Evolutionary conservation across 352 stramenopile genomes (phyloP), one percentile per base, ranked within the genome.

Genomic region (Phytophthora foliorum): DNA sequence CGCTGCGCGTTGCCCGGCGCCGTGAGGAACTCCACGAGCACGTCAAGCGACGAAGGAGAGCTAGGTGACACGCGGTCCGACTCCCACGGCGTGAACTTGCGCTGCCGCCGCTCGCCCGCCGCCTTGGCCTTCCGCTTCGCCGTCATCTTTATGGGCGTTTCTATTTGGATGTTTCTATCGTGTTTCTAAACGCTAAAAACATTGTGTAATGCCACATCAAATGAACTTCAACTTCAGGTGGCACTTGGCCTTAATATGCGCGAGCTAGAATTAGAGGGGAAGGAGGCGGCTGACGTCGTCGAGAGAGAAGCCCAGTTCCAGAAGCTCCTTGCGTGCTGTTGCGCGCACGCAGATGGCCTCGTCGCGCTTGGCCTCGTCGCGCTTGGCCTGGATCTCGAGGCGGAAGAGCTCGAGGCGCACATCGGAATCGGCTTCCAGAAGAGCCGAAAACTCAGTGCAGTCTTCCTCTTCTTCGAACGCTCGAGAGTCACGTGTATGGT

Each of bases 311-410:
- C 74, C 77, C 10, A 78, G 36, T 14, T 81, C 72, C 44, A 85
- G 52, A 42, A 85, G 58, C 39, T 73, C 69, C 67, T 82, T 80
- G 21, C 77, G 63, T 19, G 71, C 60, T 34, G 70, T 75, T 32
- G 70, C 55, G 19, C 67, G 67, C 63, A 79, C 74, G 27, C 58
- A 75, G 38, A 80, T 62, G 17, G 77, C 67, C 25, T 82, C 59
- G 13, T 81, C 60, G 14, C 76, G 71, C 57, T 72, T 77, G 29
- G 58, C 44, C 41, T 84, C 59, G 13, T 81, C 60, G 14, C 76
- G 71, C 57, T 72, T 77, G 29, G 58, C 44, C 41, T 84, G 71
- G 16, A 82, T 49, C 49, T 84, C 71, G 21, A 82, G 57, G 19
- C 67, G 54, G 29, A 81, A 77, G 14, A 80, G 48, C 46, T 74